Evolutionary conservation across 495 filamentous ascomycete species (phyloP).

Genomic region (Talaromyces borbonicus): DNA sequence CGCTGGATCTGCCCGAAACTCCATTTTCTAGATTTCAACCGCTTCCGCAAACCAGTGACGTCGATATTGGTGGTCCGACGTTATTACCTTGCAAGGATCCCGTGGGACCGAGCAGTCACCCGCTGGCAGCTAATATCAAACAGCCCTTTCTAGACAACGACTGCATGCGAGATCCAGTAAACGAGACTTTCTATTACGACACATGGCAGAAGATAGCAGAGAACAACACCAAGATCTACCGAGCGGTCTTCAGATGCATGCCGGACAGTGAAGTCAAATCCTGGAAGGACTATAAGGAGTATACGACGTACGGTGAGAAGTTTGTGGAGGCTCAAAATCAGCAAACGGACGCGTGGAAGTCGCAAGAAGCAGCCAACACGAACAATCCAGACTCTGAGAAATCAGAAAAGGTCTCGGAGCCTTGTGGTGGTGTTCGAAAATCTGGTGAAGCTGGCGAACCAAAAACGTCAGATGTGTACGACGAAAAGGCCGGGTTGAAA

Average conservation of each 20-base stretch:
- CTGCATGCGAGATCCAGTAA: constrained; percentile 76
- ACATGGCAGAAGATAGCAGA: constrained; percentile 81
- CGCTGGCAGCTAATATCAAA: constrained; percentile 56
- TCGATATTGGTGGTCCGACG: constrained; percentile 66
- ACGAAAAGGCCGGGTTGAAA: constrained; percentile 37
- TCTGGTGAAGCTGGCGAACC: constrained; percentile 10
- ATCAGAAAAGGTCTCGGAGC: constrained; percentile 10
- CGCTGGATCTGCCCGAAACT: constrained; percentile 12
- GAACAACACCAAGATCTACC: constrained; percentile 90
- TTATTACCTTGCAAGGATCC: constrained; percentile 26
- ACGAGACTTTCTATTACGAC: constrained; percentile 73
- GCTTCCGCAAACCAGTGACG: constrained; percentile 60
- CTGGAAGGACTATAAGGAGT: constrained; percentile 93
- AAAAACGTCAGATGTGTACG: constrained; percentile 16
- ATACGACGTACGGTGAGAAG: constrained; percentile 62
- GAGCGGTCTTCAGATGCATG: constrained; percentile 92
- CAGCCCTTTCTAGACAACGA: constrained; percentile 53
- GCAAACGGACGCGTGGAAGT: constrained; percentile 14
- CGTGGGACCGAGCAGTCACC: constrained; percentile 39
- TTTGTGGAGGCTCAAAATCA: constrained; percentile 64
- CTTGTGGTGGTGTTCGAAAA: not conserved
- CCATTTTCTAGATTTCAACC: constrained; percentile 53
- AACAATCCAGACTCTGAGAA: constrained; percentile 14
- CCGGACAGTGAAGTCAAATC: constrained; percentile 87
- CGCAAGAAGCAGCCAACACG: constrained; percentile 20